phyloP scores from a whole-genome alignment of 2,329 filamentous ascomycete genomes.

The Neurospora sp. region DNA sequence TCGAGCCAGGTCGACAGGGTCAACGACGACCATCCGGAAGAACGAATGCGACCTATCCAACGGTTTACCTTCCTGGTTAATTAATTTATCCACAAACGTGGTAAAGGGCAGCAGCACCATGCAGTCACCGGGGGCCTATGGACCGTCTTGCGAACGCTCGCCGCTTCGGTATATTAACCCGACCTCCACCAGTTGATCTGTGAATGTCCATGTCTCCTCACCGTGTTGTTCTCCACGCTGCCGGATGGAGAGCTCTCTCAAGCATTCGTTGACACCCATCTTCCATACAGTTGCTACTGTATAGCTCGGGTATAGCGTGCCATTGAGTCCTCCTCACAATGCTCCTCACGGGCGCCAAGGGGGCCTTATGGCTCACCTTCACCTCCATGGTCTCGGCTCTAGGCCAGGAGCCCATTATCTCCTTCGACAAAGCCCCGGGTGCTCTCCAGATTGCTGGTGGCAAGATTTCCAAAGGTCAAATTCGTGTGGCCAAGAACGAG shows the following conservation, averaged over 20 bases:
- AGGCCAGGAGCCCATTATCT: slow-evolving; percentile 40
- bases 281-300: background rate
- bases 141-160: slow-evolving; percentile 16
- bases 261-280: background rate
- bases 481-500: slow-evolving; percentile 48
- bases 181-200: background rate
- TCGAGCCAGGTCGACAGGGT: background rate
- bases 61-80: slow-evolving; percentile 8
- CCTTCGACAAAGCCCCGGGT: slow-evolving; percentile 23
- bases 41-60: slow-evolving; percentile 9
- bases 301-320: background rate
- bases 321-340: slow-evolving; percentile 10
- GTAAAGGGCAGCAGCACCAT: slow-evolving; percentile 2
- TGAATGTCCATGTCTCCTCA: background rate
- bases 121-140: slow-evolving; percentile 1
- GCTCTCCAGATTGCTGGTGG: slow-evolving; percentile 29
- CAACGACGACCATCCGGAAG: slow-evolving; percentile 2
- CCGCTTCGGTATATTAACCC: slow-evolving; percentile 8
- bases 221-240: background rate
- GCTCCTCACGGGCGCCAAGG: slow-evolving; percentile 12
- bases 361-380: slow-evolving; percentile 16
- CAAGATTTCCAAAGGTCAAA: slow-evolving; percentile 31
- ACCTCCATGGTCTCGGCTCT: slow-evolving; percentile 15
- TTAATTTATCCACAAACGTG: slow-evolving; percentile 16
- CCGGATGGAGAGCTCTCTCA: background rate